Base-by-base conservation (phyloP, 108 stramenopile species). In the Nannochloropsis gaditana region DNA sequence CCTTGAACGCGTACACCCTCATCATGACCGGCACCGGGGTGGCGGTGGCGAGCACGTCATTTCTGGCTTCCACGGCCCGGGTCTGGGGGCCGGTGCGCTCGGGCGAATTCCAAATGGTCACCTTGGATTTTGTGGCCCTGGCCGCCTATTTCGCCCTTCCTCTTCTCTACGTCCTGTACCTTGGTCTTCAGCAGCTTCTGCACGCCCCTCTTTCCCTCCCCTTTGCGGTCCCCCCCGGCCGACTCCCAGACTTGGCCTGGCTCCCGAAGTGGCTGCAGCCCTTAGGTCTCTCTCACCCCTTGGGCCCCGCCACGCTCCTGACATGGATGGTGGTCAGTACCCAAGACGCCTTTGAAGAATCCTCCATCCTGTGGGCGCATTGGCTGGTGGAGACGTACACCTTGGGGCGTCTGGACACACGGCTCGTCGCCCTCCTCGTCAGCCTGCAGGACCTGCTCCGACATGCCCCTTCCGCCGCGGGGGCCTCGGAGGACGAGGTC, bases 151-250 rank as follows among this genome's bases (percentile, higher is more conserved):
- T 73, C 6, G n/a, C n/a, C 59, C 15, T 73, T 15, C 59, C 59
- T n/a, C 59, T 73, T n/a, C 59, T 73, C 8, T 73, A 73, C 59
- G 59, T 73, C 59, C 4, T n/a, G 19, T 6, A 73, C 59, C 59
- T 73, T n/a, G 59, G 59, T 73, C 59, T 73, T n/a, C 59, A 73
- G 59, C 59, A 73, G 59, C 59, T 73, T n/a, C n/a, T 73, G 59
- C 59, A 15, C 19, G 31, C 31, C 31, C 31, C 31, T 31, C 31
- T 31, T 31, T 73, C 59, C 8, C 59, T 73, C 8, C n/a, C 59
- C 2, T 73, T n/a, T n/a, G 15, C 59, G 15, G 0, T n/a, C 5
- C 59, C n/a, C 59, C 59, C n/a, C 3, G 2, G 15, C n/a, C n/a
- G 19, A 15, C 19, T n/a, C n/a, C 59, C 59, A 5, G 59, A n/a